Evolutionary conservation across 2,329 filamentous ascomycete genomes (phyloP).

Genomic region (Niveomyces coronatus): DNA sequence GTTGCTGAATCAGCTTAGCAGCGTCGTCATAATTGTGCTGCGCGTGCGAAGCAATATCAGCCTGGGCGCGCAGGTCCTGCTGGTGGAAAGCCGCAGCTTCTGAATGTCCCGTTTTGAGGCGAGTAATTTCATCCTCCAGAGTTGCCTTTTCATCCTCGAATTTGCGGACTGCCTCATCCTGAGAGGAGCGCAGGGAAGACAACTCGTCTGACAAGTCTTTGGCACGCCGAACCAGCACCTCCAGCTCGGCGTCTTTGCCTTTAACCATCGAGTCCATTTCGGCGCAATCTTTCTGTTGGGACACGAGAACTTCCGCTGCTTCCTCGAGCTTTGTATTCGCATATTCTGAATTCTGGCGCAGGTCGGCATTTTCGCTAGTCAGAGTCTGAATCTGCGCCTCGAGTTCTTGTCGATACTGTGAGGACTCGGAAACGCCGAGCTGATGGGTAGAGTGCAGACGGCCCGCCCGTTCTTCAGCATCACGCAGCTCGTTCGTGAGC

Average conservation of each 20-base stretch:
- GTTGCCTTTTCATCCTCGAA: conserved; percentile 74
- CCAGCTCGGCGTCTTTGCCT: conserved; percentile 70
- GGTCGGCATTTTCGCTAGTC: conserved; percentile 69
- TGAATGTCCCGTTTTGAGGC: conserved; percentile 71
- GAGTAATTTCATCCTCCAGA: conserved; percentile 67
- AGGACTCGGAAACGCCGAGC: conserved; percentile 34
- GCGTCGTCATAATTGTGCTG: conserved; percentile 95
- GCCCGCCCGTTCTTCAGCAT: conserved; percentile 77
- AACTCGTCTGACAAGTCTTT: conserved; percentile 79
- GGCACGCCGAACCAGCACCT: conserved; percentile 71
- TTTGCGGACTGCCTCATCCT: conserved; percentile 60
- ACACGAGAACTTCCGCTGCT: conserved; percentile 67
- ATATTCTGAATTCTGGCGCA: conserved; percentile 79
- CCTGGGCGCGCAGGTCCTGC: conserved; percentile 85
- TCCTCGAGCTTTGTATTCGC: conserved; percentile 76
- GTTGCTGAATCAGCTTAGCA: conserved; percentile 69
- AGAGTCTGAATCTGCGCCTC: conserved; percentile 68
- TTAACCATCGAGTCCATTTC: conserved; percentile 68
- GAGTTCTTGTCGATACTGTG: conserved; percentile 36
- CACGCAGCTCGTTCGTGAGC: conserved; percentile 75
- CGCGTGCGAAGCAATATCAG: conserved; percentile 83
- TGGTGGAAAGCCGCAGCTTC: conserved; percentile 78
- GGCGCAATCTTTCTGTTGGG: conserved; percentile 78
- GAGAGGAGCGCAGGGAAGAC: conserved; percentile 66
- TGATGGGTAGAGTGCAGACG: conserved; percentile 66